These are phyloP conservation scores for Colletotrichum sp. DNA, from an alignment of 2,329 filamentous ascomycete species.

Conservation along the genomic window DNA sequence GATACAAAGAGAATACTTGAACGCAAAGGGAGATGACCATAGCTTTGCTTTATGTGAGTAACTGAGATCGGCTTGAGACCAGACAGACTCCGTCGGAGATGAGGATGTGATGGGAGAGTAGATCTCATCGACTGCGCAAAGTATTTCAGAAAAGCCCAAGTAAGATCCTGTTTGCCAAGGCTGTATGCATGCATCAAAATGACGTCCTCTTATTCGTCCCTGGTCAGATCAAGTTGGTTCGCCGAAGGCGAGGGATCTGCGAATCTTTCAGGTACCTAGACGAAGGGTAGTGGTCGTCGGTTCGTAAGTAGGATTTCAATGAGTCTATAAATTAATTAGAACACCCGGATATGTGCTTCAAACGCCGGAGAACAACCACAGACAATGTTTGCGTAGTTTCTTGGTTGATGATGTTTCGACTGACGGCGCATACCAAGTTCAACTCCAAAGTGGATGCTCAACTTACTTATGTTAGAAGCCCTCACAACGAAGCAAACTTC, in stretches of 20 bases:
- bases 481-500: neutral
- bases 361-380: neutral
- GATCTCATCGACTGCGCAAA: neutral
- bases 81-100: neutral
- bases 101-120: neutral
- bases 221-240: neutral
- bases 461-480: neutral
- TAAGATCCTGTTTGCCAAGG: neutral
- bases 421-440: neutral
- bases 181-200: neutral
- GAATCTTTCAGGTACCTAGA: fast-evolving
- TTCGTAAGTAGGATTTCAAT: neutral
- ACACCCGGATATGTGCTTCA: neutral
- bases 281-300: fast-evolving
- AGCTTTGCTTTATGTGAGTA: neutral
- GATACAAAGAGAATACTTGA: neutral
- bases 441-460: neutral
- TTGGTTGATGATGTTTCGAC: neutral
- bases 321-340: neutral
- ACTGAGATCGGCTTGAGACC: neutral
- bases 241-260: neutral
- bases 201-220: neutral
- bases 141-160: fast-evolving
- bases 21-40: fast-evolving
- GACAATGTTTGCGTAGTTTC: fast-evolving